These are phyloP conservation scores for Annona cherimola DNA, from an alignment of 164 flowering plant genomes.

Conservation along the genomic window DNA sequence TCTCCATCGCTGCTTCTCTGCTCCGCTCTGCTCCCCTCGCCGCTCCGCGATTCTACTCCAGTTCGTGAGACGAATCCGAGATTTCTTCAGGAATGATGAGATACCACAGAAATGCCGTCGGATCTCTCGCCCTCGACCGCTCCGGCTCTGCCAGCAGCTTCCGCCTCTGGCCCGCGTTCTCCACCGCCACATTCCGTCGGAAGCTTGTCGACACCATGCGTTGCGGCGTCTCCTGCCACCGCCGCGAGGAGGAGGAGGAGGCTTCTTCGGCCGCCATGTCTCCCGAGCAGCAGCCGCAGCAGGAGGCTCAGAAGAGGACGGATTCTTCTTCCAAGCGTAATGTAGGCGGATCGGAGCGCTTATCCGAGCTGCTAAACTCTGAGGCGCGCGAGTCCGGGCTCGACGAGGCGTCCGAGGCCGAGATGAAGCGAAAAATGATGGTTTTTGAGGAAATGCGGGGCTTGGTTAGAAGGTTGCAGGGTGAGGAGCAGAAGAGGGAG, in stretches of 20 bases:
- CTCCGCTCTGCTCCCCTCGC: neutral
- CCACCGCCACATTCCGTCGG: slow-evolving; percentile 31
- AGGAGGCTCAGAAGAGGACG: slow-evolving; percentile 2
- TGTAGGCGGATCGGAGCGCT: slow-evolving; percentile 49
- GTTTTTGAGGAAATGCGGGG: slow-evolving; percentile 53
- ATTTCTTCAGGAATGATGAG: slow-evolving; percentile 35
- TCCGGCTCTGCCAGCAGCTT: slow-evolving; percentile 13
- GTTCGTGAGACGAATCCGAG: neutral
- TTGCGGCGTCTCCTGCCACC: slow-evolving; percentile 29
- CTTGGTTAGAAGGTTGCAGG: slow-evolving; percentile 39
- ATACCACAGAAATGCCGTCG: slow-evolving; percentile 41
- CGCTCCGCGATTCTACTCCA: slow-evolving; percentile 21
- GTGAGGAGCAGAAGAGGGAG: slow-evolving; percentile 21
- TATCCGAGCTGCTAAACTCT: slow-evolving; percentile 55
- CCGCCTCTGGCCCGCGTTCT: slow-evolving; percentile 28
- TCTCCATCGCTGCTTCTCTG: neutral
- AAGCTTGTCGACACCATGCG: slow-evolving; percentile 25
- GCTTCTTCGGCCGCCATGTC: slow-evolving; percentile 7
- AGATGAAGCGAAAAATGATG: slow-evolving; percentile 48
- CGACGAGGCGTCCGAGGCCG: slow-evolving; percentile 26
- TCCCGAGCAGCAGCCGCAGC: slow-evolving; percentile 5
- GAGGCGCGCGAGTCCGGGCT: slow-evolving; percentile 21
- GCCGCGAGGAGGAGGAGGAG: slow-evolving; percentile 11
- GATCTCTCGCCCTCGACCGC: slow-evolving; percentile 44
- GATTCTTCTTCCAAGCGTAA: neutral